These are phyloP conservation scores for Phytophthora pini DNA, from an alignment of 352 stramenopile genomes.

Conservation along the genomic window DNA sequence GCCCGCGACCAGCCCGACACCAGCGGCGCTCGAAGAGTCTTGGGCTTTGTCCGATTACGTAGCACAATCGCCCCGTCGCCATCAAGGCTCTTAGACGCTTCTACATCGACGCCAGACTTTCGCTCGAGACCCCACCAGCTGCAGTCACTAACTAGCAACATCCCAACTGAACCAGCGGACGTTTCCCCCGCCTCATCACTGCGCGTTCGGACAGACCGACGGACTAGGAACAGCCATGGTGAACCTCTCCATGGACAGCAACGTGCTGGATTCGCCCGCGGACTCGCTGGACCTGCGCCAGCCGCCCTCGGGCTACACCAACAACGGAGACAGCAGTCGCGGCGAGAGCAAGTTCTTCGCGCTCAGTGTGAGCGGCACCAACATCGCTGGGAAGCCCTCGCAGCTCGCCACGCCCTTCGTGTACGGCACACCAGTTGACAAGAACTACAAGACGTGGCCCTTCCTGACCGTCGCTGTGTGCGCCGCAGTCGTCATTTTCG, in stretches of 20 bases:
- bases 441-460: conserved; percentile 86
- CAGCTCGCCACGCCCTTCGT: conserved; percentile 68
- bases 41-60: conserved; percentile 29
- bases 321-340: conserved; percentile 40
- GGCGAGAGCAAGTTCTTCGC: conserved; percentile 79
- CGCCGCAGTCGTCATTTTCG: conserved; percentile 59
- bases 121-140: neutral
- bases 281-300: conserved; percentile 39
- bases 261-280: conserved; percentile 46
- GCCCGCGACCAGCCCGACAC: conserved; percentile 13
- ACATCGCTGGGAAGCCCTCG: conserved; percentile 54
- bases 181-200: conserved; percentile 12
- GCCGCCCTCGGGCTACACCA: conserved; percentile 30
- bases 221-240: conserved; percentile 34
- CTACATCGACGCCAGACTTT: conserved; percentile 29
- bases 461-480: conserved; percentile 65
- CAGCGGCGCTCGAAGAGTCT: neutral
- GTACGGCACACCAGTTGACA: conserved; percentile 78
- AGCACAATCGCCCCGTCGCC: conserved; percentile 21
- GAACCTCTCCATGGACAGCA: conserved; percentile 55
- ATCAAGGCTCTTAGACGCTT: conserved; percentile 29
- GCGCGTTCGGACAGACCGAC: conserved; percentile 10
- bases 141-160: conserved; percentile 12
- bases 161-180: neutral
- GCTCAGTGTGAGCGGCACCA: conserved; percentile 61